Conservation (phyloP, 805 yeast genomes). For the Lipomyces starkeyi region DNA sequence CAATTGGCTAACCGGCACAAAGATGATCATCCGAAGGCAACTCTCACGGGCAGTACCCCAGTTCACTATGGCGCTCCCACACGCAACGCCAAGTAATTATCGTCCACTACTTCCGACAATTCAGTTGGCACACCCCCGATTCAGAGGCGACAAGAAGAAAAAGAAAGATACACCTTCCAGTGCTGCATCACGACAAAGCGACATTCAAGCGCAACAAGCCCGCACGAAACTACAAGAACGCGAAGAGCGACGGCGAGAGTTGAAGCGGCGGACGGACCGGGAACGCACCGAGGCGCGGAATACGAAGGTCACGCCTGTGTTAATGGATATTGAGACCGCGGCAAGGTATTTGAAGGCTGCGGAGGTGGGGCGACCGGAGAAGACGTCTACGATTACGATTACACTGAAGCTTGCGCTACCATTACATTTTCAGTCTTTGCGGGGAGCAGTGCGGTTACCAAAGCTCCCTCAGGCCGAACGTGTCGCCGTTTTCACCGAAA, state of each 20-base stretch:
- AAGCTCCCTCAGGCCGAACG: constrained; percentile 69
- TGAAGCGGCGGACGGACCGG: constrained; percentile 37
- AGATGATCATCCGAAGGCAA: constrained; percentile 3
- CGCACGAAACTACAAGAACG: constrained; percentile 34
- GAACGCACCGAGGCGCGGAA: constrained; percentile 49
- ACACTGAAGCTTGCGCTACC: constrained; percentile 71
- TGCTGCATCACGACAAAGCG: constrained; percentile 5
- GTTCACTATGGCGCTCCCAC: background rate
- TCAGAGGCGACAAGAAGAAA: constrained; percentile 5
- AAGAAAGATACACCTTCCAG: background rate
- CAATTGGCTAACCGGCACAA: background rate
- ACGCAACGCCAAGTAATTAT: background rate
- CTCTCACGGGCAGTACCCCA: background rate
- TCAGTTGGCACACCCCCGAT: constrained; percentile 3
- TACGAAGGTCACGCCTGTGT: constrained; percentile 62
- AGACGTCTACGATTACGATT: constrained; percentile 72
- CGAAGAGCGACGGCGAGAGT: constrained; percentile 42
- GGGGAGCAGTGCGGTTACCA: constrained; percentile 75
- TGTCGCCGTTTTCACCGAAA: constrained; percentile 70
- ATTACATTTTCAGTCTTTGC: constrained; percentile 75
- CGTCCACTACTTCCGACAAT: constrained; percentile 3
- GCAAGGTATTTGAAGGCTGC: constrained; percentile 82
- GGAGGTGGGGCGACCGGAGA: constrained; percentile 81
- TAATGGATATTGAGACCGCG: constrained; percentile 66
- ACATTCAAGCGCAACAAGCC: constrained; percentile 1